These are phyloP conservation scores for Calonectria pseudoturangicola DNA, from an alignment of 2,329 filamentous ascomycete genomes.

Conservation along the genomic window DNA sequence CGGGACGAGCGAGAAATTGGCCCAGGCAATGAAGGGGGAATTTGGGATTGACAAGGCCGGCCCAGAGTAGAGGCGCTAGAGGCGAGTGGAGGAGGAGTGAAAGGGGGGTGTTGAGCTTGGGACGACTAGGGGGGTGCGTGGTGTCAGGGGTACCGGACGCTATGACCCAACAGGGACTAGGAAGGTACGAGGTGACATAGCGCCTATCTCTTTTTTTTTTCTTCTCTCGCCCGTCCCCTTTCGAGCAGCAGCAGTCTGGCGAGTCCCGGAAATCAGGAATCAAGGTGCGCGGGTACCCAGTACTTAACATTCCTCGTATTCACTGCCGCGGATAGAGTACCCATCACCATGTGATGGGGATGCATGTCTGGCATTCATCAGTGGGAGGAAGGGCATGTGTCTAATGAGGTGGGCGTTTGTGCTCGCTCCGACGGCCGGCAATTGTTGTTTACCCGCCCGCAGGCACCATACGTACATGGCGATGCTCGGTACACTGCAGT, in stretches of 20 bases:
- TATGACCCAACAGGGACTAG: conserved; percentile 31
- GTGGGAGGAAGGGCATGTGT: background rate
- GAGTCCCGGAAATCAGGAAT: conserved; percentile 16
- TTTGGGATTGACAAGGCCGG: conserved; percentile 48
- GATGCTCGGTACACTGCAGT: background rate
- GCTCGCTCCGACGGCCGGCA: conserved; percentile 17
- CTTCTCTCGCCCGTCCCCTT: conserved; percentile 28
- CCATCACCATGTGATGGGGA: conserved; percentile 13
- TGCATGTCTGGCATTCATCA: conserved; percentile 14
- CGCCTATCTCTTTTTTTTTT: conserved; percentile 28
- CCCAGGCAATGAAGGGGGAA: conserved; percentile 54
- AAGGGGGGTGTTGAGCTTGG: conserved; percentile 45
- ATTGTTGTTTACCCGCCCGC: conserved; percentile 8
- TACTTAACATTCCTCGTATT: conserved; percentile 34
- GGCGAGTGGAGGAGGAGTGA: conserved; percentile 45
- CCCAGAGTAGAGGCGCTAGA: conserved; percentile 40
- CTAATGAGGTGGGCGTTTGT: conserved; percentile 23
- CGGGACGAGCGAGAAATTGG: conserved; percentile 55
- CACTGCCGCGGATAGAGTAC: conserved; percentile 35
- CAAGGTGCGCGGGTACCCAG: conserved; percentile 19
- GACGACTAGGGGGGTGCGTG: conserved; percentile 40
- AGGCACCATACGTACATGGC: background rate
- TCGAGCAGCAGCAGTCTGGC: background rate
- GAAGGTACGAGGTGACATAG: conserved; percentile 6
- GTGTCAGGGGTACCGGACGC: conserved; percentile 36